Base-by-base conservation (phyloP, 306 rosid species). In the Fragaria vesca region DNA sequence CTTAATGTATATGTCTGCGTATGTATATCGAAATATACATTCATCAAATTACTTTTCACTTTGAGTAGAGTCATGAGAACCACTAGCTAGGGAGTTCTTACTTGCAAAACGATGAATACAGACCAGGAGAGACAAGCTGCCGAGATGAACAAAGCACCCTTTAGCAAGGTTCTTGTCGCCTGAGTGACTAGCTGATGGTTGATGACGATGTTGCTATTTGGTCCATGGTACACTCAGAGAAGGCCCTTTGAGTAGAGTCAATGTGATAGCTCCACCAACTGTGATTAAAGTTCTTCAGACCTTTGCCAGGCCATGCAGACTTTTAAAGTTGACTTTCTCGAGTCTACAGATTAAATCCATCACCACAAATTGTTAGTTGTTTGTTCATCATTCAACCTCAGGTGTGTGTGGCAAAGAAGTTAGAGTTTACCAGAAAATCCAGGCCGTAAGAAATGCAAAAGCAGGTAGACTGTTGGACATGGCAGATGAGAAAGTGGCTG, bases 41-140 rank as follows among this genome's bases (percentile, higher is more conserved):
- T 28, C 40, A 70, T 3, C 42, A 34, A 16, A 9, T 12, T 69
- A 24, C 13, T 18, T 30, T 50, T 48, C 9, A 71, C 43, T 69
- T 13, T 3, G 15, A 28, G 4, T 9, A 3, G 4, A 12, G 42
- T 16, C 21, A 18, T 47, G 21, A 8, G 46, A 45, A 8, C 15
- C 26, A 12, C 13, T 21, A 21, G 67, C 28, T 40, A 38, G 3
- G 17, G 54, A 36, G 12, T 32, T 38, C 46, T 70, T 70, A 83
- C 90, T 51, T 89, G 90, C 75, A 85, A 86, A 81, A 69, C 82
- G 54, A 75, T 12, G 63, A 85, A 83, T 61, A 54, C 70, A 75
- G 86, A 71, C 89, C 88, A 87, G 67, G 83, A 55, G 45, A 83
- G 46, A 38, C 88, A 85, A n/a, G 88, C 75, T 11, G 70, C 66